A percentile compares a stretch with the other conserved stretches of the same genome.
Conservation (phyloP, 1,284 basidiomycete genomes). For the Spongiforma sp. region DNA sequence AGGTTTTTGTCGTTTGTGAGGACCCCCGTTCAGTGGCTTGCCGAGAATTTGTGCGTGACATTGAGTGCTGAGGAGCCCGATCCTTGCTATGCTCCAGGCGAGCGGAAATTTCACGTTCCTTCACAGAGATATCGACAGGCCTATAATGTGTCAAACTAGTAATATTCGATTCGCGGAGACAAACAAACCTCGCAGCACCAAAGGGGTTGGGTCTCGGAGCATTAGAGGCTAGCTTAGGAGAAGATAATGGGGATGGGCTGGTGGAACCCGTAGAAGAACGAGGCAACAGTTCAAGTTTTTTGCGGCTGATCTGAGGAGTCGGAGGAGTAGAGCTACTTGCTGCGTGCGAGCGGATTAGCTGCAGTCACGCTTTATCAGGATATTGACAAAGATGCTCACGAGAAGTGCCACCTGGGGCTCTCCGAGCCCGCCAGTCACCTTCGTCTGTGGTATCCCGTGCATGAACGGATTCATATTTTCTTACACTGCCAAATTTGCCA, state of each 20-base stretch:
- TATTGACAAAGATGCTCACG: slow-evolving; percentile 48
- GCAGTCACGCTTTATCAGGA: background rate
- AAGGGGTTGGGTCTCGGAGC: slow-evolving; percentile 74
- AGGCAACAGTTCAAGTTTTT: slow-evolving; percentile 84
- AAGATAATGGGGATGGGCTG: slow-evolving; percentile 72
- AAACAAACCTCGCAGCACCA: slow-evolving; percentile 78
- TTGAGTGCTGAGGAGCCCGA: slow-evolving; percentile 49
- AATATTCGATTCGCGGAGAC: slow-evolving; percentile 6
- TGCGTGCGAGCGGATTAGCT: slow-evolving; percentile 35
- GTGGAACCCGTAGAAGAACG: slow-evolving; percentile 68
- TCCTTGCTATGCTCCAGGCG: slow-evolving; percentile 65
- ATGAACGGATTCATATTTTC: slow-evolving; percentile 58
- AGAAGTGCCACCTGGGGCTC: slow-evolving; percentile 57
- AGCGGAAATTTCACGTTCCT: slow-evolving; percentile 77
- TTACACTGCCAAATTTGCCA: slow-evolving; percentile 57
- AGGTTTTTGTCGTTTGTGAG: slow-evolving; percentile 42
- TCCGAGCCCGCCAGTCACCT: slow-evolving; percentile 63
- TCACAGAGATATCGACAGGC: slow-evolving; percentile 83
- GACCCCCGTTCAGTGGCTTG: slow-evolving; percentile 59
- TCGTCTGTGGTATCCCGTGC: slow-evolving; percentile 57
- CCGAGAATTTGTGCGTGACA: slow-evolving; percentile 77
- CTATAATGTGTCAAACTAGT: slow-evolving; percentile 43
- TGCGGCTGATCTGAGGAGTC: slow-evolving; percentile 77
- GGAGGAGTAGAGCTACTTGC: slow-evolving; percentile 77
- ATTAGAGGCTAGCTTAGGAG: slow-evolving; percentile 65